phyloP scores from a whole-genome alignment of 1,284 basidiomycete genomes.

The Trichosporon ovoides region DNA sequence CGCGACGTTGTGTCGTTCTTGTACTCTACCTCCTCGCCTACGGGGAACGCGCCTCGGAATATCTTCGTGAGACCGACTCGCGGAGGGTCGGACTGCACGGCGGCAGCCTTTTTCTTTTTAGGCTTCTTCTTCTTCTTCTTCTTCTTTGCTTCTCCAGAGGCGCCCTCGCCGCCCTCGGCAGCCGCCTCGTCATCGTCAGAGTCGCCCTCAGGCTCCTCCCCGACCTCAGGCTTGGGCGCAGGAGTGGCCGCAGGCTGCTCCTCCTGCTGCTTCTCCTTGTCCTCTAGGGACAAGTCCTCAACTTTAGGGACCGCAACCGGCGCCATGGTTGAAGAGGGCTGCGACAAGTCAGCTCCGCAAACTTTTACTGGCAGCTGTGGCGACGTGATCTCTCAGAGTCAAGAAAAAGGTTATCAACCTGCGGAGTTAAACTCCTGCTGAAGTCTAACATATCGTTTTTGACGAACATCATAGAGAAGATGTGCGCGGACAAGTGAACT shows the following conservation, averaged over 20 bases:
- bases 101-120: slow-evolving; percentile 65
- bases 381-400: slow-evolving; percentile 25
- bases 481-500: not conserved
- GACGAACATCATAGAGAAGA: slow-evolving; percentile 24
- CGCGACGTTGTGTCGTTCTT: slow-evolving; percentile 83
- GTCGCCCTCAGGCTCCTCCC: slow-evolving; percentile 15
- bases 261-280: slow-evolving; percentile 35
- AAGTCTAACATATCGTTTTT: slow-evolving; percentile 43
- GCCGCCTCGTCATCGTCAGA: slow-evolving; percentile 46
- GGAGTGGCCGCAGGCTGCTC: slow-evolving; percentile 18
- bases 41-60: slow-evolving; percentile 82
- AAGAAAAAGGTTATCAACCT: slow-evolving; percentile 30
- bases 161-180: slow-evolving; percentile 37
- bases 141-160: slow-evolving; percentile 55
- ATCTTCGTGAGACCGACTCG: slow-evolving; percentile 82
- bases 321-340: slow-evolving; percentile 23
- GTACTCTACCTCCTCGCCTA: slow-evolving; percentile 88
- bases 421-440: slow-evolving; percentile 30
- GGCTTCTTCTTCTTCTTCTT: slow-evolving; percentile 93
- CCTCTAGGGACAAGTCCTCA: slow-evolving; percentile 30
- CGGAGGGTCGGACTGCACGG: slow-evolving; percentile 84
- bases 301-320: slow-evolving; percentile 33
- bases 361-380: not conserved
- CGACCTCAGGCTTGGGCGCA: slow-evolving; percentile 25
- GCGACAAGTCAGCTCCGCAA: not conserved